Evolutionary conservation across 306 rosid genomes (phyloP).

Genomic region (Hylodesmum podocarpum): DNA sequence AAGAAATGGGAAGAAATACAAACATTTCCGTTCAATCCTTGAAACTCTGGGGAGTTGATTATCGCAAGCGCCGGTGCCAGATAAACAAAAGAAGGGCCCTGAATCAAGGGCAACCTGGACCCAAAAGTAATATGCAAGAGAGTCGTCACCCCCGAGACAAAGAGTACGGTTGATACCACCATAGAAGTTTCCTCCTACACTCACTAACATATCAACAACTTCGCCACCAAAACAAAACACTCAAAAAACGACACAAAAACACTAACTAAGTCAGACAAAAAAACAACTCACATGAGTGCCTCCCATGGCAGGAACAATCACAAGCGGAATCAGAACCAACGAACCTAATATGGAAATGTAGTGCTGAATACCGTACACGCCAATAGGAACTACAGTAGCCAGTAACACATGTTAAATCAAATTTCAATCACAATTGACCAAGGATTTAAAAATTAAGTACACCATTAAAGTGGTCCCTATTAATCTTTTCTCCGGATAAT

Average conservation of each 20-base stretch:
- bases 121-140: constrained; percentile 85
- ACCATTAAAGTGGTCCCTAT: too few relatives aligned
- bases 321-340: constrained; percentile 84
- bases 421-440: neutral
- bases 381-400: constrained; percentile 73
- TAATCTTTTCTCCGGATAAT: too few relatives aligned
- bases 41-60: constrained; percentile 88
- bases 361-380: constrained; percentile 90
- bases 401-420: neutral
- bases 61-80: constrained; percentile 84
- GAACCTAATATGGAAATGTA: constrained; percentile 85
- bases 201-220: constrained; percentile 51
- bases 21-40: constrained; percentile 81
- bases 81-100: constrained; percentile 93
- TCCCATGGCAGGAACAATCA: constrained; percentile 99
- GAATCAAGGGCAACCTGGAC: constrained; percentile 92
- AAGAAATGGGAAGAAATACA: constrained; percentile 34
- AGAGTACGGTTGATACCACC: constrained; percentile 93
- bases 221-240: neutral
- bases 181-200: constrained; percentile 84
- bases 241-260: neutral
- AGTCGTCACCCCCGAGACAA: constrained; percentile 84
- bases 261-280: neutral
- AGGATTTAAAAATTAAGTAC: too few relatives aligned
- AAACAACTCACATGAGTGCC: constrained; percentile 80